Base-by-base conservation (phyloP, 129 eudicot genomes). In the Saussurea involucrata region DNA sequence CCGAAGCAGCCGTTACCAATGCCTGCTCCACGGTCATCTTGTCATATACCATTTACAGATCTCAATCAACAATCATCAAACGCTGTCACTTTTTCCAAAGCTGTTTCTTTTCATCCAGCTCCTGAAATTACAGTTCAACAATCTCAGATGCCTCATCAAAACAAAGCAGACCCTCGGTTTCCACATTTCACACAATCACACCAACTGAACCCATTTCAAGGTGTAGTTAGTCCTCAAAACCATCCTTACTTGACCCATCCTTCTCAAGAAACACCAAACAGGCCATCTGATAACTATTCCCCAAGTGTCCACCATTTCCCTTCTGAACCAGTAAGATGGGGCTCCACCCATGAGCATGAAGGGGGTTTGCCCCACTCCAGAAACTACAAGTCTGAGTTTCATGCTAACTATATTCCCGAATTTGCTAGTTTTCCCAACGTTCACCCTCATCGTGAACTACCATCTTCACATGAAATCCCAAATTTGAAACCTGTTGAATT, bases 301-400 rank as follows among this genome's bases (percentile, higher is more conserved):
- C 27, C 69, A 27, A 65, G 69, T 65, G 18, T 17, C n/a, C 42
- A 15, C 20, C 72, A 68, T 9, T 68, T 28, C 72, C 49, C 53
- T 40, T 68, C 44, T 71, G 37, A 71, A 12, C 64, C 75, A 24
- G 75, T 13, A 5, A 28, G 21, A 71, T 71, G 75, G 75, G 63
- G 36, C 37, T 28, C 75, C 75, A 24, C 37, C 24, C 34, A 46
- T 28, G 76, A 72, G 63, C 63, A 44, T 17, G 65, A 72, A 8
- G 31, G 17, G 9, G 20, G 65, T 42, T 76, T 66, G 9, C 44
- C 37, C 46, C 75, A 53, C 61, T 44, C 77, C 12, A 71, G 81
- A 70, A 82, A 69, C 81, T 49, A 70, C 70, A 71, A 71, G 20
- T 25, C 81, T 80, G 78, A 80, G 78, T 80, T 80, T 80, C 74